Evolutionary conservation across 768 basidiomycete genomes (phyloP), one percentile per base, ranked within the genome.

Genomic region (Mycena polygramma): DNA sequence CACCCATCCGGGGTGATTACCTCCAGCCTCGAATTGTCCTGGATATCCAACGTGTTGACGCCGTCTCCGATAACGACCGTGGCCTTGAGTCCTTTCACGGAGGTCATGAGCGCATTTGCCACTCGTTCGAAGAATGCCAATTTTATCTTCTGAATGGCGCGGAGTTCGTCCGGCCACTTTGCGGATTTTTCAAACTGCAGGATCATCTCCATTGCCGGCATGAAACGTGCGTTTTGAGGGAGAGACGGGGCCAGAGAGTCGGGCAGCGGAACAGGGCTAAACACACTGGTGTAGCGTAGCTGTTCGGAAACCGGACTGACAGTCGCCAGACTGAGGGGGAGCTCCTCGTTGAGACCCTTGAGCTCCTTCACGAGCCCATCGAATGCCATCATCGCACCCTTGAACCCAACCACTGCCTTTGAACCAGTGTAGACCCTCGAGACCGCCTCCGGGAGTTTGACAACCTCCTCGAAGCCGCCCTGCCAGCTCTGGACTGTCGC

Each of bases 141-240:
- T 79, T 99, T 99, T 80, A 96, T 92, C 71, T 95, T 95, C 79
- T 98, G 97, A 55, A 98, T 93, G 0, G 96, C 96, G 20, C 85
- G 86, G 6, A 99, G 86, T 73, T 99, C 96, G 76, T 99, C 97
- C 0, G 98, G 97, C 98, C 98, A 99, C 70, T 89, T 89, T 0
- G 92, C 90, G 0, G 96, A 97, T 70, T 92, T 93, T 78, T 99
- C 97, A 75, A 98, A 98, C 78, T 97, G 93, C 39, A 99, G 80
- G 26, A 96, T 79, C 57, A 96, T 82, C 17, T 93, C 88, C 72
- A 96, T 92, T 4, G 88, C 85, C 0, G 91, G 88, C 15, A 92
- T 77, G 76, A 92, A 93, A 13, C 89, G 87, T 13, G 93, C 89
- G 62, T 88, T 88, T 1, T 81, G 75, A 0, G 91, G 90, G 7